Evolutionary conservation across 306 rosid species (phyloP).

Genomic region (Fagus sylvatica): DNA sequence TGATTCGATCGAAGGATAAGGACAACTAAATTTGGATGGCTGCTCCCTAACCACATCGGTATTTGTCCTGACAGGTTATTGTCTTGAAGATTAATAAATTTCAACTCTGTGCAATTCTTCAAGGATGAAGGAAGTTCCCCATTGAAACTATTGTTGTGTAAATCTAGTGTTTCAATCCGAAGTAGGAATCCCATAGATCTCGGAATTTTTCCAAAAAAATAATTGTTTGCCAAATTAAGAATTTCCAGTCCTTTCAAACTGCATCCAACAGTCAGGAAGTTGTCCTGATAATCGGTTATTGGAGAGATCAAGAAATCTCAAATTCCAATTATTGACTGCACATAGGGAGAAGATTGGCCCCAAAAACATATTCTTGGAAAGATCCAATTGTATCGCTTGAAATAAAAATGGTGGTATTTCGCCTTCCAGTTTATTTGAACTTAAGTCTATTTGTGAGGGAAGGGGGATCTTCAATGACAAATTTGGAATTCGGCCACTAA

Average conservation of each 20-base stretch:
- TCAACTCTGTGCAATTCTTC: neutral
- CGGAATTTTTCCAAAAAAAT: conserved; percentile 10
- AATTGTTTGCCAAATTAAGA: neutral
- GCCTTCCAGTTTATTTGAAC: neutral
- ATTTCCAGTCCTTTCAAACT: neutral
- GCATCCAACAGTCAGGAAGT: neutral
- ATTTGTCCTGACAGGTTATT: neutral
- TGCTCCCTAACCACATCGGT: conserved; percentile 19
- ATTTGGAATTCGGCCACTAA: neutral
- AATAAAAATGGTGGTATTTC: neutral
- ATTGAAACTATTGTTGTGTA: neutral
- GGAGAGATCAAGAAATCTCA: neutral
- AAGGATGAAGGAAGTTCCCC: neutral
- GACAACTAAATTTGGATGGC: neutral
- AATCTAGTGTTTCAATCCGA: neutral
- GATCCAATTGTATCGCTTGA: fast-evolving
- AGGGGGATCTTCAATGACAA: neutral
- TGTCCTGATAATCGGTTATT: neutral
- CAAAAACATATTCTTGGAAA: neutral
- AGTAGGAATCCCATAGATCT: neutral
- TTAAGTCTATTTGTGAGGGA: neutral
- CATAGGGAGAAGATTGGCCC: neutral
- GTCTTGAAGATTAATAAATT: neutral
- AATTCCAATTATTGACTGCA: fast-evolving
- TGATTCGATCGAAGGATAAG: conserved; percentile 2